These are phyloP conservation scores for Quercus engelmannii DNA, from an alignment of 306 rosid genomes.

Conservation along the genomic window DNA sequence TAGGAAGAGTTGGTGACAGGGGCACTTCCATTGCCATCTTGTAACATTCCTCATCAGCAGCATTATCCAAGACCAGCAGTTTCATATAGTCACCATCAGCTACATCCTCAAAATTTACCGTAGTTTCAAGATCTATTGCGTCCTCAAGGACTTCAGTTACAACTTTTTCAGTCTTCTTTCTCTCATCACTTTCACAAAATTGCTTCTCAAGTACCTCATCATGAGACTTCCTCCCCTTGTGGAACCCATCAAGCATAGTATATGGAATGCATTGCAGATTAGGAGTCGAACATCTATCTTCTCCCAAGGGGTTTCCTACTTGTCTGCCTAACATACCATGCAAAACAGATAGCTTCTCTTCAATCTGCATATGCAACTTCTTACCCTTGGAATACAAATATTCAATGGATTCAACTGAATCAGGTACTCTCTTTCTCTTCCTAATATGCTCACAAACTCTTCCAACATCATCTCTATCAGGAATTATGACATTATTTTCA, in stretches of 20 bases:
- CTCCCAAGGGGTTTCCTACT: conserved; percentile 29
- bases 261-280: conserved; percentile 20
- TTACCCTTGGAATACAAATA: conserved; percentile 42
- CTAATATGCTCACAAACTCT: conserved; percentile 22
- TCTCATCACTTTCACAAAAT: conserved; percentile 22
- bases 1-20: conserved; percentile 67
- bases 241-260: conserved; percentile 24
- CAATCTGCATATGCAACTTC: conserved; percentile 45
- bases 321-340: conserved; percentile 35
- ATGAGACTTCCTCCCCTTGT: conserved; percentile 38
- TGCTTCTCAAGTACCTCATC: conserved; percentile 10
- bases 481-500: conserved; percentile 38
- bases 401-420: conserved; percentile 42
- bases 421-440: conserved; percentile 49
- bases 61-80: conserved; percentile 54
- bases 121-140: conserved; percentile 28
- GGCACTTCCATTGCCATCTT: conserved; percentile 48
- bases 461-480: conserved; percentile 20
- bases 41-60: conserved; percentile 60
- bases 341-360: conserved; percentile 53
- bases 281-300: conserved; percentile 20
- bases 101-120: conserved; percentile 30
- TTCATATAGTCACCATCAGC: conserved; percentile 55
- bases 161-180: conserved; percentile 17
- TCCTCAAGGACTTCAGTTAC: conserved; percentile 25